Base-by-base conservation (phyloP, 352 stramenopile genomes). In the Globisporangium spiculum region DNA sequence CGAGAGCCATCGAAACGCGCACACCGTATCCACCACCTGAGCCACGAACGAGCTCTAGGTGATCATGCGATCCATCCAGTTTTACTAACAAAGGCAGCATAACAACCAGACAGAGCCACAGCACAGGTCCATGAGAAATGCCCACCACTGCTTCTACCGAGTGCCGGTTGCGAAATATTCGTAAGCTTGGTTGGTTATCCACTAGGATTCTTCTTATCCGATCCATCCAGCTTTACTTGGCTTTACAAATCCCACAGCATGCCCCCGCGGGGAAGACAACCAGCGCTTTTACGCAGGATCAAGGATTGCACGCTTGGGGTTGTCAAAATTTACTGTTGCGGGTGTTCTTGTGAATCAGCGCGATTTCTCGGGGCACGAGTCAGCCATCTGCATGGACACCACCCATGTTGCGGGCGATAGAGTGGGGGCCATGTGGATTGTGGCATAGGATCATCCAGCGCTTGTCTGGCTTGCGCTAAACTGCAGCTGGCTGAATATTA, bases 311-410 rank as follows among this genome's bases (percentile, higher is more conserved):
- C 7, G 8, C 14, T 5, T 36, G 53, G 53, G 10, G 5, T 32
- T 32, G 32, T 38, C 32, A 58, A 58, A 58, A 22, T 58, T 38
- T 58, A 7, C 4, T 46, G 4, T 16, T 16, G 10, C 12, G 18
- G 14, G 18, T 50, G 41, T 9, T n/a, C 12, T 50, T n/a, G 41
- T 50, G 16, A 50, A 16, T 50, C 41, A 50, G 41, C 16, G 16
- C 6, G 41, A n/a, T 50, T 50, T 50, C 18, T n/a, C 16, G 41
- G 41, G 16, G 18, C 4, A 12, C 10, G 4, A 5, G 41, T 16
- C 41, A 20, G 41, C 53, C 53, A 58, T 27, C 53, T 58, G 53
- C 53, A 58, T 58, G 53, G 24, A 36, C 53, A 58, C 53, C 53
- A 58, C 53, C 54, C 54, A 41, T 18, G 16, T 50, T 50, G 41